A percentile compares a stretch with the other conserved stretches of the same genome.
Evolutionary conservation across 441 rosid genomes (phyloP).

Genomic region (Adansonia grandidieri): DNA sequence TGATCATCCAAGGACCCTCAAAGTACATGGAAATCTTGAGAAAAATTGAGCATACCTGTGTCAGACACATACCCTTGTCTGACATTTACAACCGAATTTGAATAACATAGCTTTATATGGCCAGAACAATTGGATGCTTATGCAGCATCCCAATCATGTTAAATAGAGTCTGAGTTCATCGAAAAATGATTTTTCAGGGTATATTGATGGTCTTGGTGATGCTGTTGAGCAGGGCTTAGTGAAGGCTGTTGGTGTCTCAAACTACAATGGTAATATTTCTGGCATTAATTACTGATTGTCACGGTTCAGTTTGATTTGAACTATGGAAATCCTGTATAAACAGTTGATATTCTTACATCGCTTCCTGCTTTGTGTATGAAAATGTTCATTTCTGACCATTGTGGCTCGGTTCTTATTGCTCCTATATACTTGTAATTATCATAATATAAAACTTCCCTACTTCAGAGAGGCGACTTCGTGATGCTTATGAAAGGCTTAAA

Average conservation of each 20-base stretch:
- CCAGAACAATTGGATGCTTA: conserved; percentile 22
- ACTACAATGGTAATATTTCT: conserved; percentile 70
- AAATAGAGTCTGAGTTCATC: conserved; percentile 30
- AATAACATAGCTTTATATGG: not conserved
- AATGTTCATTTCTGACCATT: not conserved
- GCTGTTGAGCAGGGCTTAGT: conserved; percentile 96
- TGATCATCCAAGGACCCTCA: no score
- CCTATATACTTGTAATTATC: not conserved
- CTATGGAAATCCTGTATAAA: not conserved
- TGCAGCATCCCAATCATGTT: conserved; percentile 22
- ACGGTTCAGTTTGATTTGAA: not conserved
- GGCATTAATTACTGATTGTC: not conserved
- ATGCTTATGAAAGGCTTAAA: conserved; percentile 77
- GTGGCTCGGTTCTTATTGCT: conserved; percentile 9
- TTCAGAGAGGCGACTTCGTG: conserved; percentile 79
- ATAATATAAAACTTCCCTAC: conserved; percentile 13
- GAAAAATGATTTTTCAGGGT: conserved; percentile 64
- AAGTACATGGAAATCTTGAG: no score
- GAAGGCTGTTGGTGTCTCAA: conserved; percentile 98
- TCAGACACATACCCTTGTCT: no score
- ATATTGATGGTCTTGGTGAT: conserved; percentile 96
- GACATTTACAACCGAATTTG: no score
- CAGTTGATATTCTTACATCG: not conserved
- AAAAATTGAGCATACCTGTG: no score
- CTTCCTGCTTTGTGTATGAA: not conserved